These are phyloP conservation scores for Lyophyllum shimeji DNA, from an alignment of 768 basidiomycete genomes.

Conservation along the genomic window DNA sequence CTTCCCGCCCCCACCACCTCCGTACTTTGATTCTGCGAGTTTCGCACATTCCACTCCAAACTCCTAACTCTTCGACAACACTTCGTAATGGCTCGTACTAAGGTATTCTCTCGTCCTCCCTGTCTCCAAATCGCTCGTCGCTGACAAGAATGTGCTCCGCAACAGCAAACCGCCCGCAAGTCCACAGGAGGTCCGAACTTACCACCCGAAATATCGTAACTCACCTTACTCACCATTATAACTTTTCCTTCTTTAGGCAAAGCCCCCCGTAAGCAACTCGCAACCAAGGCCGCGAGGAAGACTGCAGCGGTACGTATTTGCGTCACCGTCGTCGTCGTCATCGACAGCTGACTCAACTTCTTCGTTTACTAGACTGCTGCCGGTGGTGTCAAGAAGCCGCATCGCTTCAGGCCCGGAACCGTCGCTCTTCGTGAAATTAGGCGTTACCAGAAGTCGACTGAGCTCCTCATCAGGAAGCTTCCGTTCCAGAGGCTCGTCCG, in stretches of 20 bases:
- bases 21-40: constrained; percentile 23
- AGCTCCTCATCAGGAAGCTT: constrained; percentile 98
- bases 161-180: constrained; percentile 97
- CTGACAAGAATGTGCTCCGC: constrained; percentile 30
- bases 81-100: constrained; percentile 80
- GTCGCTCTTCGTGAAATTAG: constrained; percentile 99
- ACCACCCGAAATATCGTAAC: constrained; percentile 12
- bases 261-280: constrained; percentile 92
- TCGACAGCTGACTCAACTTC: constrained; percentile 20
- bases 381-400: constrained; percentile 99
- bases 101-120: constrained; percentile 44
- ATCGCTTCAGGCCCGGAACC: constrained; percentile 95
- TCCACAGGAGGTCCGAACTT: constrained; percentile 86
- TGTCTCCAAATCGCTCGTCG: constrained; percentile 15
- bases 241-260: constrained; percentile 54
- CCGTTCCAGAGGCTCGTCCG: constrained; percentile 99
- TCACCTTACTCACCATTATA: constrained; percentile 15
- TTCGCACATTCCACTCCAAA: constrained; percentile 23
- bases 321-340: constrained; percentile 24
- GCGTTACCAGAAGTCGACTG: constrained; percentile 98
- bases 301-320: constrained; percentile 62
- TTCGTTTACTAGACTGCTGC: constrained; percentile 60
- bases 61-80: constrained; percentile 20
- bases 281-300: constrained; percentile 94
- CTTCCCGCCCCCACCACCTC: constrained; percentile 38